phyloP scores from a whole-genome alignment of 116 monocot species.

The Dioscorea cayenensis region DNA sequence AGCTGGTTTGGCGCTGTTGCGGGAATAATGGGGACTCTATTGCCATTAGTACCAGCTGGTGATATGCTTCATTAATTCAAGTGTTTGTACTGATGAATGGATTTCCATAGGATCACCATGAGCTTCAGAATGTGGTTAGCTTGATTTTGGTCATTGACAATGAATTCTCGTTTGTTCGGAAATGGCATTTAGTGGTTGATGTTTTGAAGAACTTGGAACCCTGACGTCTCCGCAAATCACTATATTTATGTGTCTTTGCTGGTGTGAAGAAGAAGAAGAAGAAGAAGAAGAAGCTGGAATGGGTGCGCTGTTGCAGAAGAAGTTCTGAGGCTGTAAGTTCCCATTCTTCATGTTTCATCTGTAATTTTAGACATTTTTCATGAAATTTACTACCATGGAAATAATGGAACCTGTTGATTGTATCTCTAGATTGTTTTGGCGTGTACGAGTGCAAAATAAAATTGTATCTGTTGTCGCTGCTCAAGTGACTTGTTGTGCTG shows the following conservation, averaged over 20 bases:
- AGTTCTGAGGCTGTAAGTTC: slow-evolving; percentile 16
- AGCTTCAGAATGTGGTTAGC: neutral
- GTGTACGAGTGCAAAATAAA: slow-evolving; percentile 29
- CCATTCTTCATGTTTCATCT: slow-evolving; percentile 9
- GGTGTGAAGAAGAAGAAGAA: slow-evolving; percentile 7
- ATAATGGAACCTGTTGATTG: slow-evolving; percentile 22
- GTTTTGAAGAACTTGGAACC: slow-evolving; percentile 2
- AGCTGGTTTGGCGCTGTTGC: neutral
- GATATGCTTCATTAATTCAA: too few species aligned
- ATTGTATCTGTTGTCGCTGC: slow-evolving; percentile 4
- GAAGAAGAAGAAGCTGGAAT: neutral
- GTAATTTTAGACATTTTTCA: slow-evolving; percentile 15
- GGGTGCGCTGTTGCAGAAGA: slow-evolving; percentile 6
- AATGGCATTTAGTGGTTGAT: neutral
- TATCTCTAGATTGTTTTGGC: slow-evolving; percentile 24
- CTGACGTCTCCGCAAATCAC: neutral
- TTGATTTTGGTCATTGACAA: too few species aligned
- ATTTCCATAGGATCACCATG: neutral
- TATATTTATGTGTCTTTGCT: neutral
- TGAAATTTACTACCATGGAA: slow-evolving; percentile 16
- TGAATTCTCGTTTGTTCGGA: neutral
- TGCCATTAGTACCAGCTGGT: too few species aligned
- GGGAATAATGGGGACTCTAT: too few species aligned
- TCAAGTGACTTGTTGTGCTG: neutral
- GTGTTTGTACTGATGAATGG: too few species aligned